Evolutionary conservation across 768 basidiomycete genomes (phyloP), one percentile per base, ranked within the genome.

Genomic region (Serendipita sp.): DNA sequence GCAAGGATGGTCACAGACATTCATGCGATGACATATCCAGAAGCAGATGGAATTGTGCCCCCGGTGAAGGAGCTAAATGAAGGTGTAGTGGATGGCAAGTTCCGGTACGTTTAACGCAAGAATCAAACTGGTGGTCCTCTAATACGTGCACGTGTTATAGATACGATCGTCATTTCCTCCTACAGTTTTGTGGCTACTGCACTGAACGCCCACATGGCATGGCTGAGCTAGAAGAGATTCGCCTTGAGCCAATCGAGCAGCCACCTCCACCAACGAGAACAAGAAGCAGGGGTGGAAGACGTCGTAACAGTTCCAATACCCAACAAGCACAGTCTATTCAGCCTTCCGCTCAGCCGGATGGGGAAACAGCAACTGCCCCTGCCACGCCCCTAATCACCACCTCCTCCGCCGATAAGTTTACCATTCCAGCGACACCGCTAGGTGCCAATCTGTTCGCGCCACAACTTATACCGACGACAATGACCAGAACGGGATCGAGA

Each of bases 221-320:
- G 56, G 56, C 56, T 35, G 56, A 60, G 35, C 16, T 60, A 3
- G 56, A 60, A 35, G 56, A 60, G n/a, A 60, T 60, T n/a, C 28
- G 34, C 16, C 16, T 35, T 30, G 56, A 60, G 56, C 56, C 56
- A 4, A 2, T 37, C 24, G 34, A 28, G 7, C 24, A 60, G 28
- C 24, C 24, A 16, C 56, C 56, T 1, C 24, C 24, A 18, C 56
- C 56, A 10, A 60, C 28, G 3, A 24, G 56, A 16, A 60, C 24
- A 10, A 24, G 56, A 32, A 24, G 56, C 28, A 60, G 56, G n/a
- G 16, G 56, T 60, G 56, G 18, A 8, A 3, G 56, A 3, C 13
- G n/a, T 5, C 48, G n/a, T 53, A 53, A 18, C 48, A 30, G 16
- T 35, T 60, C 56, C 56, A 24, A 60, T 28, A 24, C 8, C 35